phyloP scores from a whole-genome alignment of 2,329 filamentous ascomycete species.

The Lecanoromycetidae sp. region DNA sequence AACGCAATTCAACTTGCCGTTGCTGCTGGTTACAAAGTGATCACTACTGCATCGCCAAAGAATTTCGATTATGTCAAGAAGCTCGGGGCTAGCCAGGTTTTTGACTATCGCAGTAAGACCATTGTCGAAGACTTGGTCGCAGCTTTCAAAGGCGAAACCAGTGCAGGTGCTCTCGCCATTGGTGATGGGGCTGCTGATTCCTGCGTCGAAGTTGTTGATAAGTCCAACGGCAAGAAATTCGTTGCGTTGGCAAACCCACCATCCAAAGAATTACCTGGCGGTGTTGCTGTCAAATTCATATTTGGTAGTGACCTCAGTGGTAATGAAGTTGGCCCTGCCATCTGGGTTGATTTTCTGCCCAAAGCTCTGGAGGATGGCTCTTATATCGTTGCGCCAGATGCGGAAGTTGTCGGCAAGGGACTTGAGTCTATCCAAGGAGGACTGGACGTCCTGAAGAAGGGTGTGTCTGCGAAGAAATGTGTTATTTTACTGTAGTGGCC shows the following conservation, averaged over 20 bases:
- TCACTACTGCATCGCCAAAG: constrained; percentile 31
- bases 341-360: constrained; percentile 25
- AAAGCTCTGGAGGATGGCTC: constrained; percentile 26
- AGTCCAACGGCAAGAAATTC: constrained; percentile 17
- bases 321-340: constrained; percentile 22
- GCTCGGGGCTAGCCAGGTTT: constrained; percentile 33
- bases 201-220: constrained; percentile 18
- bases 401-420: constrained; percentile 20
- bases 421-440: constrained; percentile 21
- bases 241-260: constrained; percentile 17
- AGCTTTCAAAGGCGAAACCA: constrained; percentile 19
- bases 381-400: constrained; percentile 23
- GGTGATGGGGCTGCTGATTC: constrained; percentile 16
- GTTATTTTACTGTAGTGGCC: constrained; percentile 20
- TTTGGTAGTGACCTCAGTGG: constrained; percentile 21
- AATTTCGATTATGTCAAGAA: constrained; percentile 34
- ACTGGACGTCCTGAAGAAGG: constrained; percentile 19
- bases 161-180: constrained; percentile 18
- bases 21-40: constrained; percentile 35
- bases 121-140: constrained; percentile 24
- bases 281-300: constrained; percentile 21
- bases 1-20: constrained; percentile 36
- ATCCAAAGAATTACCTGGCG: constrained; percentile 14
- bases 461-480: constrained; percentile 23
- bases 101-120: constrained; percentile 33